Conservation (phyloP, 345 rosid species). For the Mercurialis annua region DNA sequence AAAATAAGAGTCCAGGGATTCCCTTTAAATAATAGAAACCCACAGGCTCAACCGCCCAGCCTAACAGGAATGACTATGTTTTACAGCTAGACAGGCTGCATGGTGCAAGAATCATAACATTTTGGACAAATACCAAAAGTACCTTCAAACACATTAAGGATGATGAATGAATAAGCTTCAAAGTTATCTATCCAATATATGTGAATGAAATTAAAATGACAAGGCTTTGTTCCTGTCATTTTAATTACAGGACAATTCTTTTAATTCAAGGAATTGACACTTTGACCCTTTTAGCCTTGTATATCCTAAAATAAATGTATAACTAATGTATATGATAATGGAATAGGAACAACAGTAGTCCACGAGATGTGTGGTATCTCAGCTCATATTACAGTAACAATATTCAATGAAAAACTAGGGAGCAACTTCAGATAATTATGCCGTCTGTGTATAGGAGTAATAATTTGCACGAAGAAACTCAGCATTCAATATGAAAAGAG, state of each 20-base stretch:
- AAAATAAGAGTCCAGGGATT: not conserved
- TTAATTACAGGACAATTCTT: not conserved
- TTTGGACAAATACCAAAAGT: not conserved
- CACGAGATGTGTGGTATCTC: not conserved
- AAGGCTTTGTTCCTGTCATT: not conserved
- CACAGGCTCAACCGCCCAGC: not conserved
- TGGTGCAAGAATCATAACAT: not conserved
- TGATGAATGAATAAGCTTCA: not conserved
- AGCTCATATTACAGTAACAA: not conserved
- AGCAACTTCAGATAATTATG: not conserved
- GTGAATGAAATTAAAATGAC: not conserved
- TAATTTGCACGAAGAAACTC: not conserved
- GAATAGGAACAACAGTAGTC: not conserved
- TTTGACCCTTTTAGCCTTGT: not conserved
- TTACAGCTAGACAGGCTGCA: not conserved
- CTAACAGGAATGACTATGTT: not conserved
- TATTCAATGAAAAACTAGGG: not conserved
- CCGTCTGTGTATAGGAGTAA: not conserved
- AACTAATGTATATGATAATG: not conserved
- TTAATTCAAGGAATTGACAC: not conserved
- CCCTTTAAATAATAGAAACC: not conserved
- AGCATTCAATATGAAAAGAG: not conserved
- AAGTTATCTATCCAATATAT: not conserved
- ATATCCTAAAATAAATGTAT: not conserved
- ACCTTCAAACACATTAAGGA: not conserved